Percentiles rank a stretch among this genome's conserved stretches.
Evolutionary conservation across 805 yeast genomes (phyloP).

Genomic region (Spathaspora arborariae): DNA sequence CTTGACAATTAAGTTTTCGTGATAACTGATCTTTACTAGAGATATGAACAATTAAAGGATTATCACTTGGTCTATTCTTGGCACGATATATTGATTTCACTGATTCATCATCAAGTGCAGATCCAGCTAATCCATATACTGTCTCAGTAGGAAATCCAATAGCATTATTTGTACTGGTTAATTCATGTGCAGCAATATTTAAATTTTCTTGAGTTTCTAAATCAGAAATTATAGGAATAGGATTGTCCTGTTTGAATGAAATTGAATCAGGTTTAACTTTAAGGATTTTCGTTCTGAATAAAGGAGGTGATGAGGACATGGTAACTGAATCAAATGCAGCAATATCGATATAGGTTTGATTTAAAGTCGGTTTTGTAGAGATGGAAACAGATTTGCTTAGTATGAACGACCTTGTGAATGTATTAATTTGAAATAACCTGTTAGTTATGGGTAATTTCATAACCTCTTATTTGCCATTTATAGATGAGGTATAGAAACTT

Average conservation of each 20-base stretch:
- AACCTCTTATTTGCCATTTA: background rate
- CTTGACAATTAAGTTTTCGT: slow-evolving; percentile 44
- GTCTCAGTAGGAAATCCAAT: slow-evolving; percentile 98
- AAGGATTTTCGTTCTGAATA: slow-evolving; percentile 36
- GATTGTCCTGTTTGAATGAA: slow-evolving; percentile 40
- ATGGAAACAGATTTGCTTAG: background rate
- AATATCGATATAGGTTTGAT: background rate
- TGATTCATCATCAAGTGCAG: slow-evolving; percentile 68
- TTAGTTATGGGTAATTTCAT: background rate
- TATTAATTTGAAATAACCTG: background rate
- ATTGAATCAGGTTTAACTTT: slow-evolving; percentile 55
- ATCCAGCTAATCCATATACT: slow-evolving; percentile 93
- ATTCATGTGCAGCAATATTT: slow-evolving; percentile 52
- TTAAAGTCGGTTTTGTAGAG: background rate
- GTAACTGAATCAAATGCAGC: background rate
- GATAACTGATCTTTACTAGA: slow-evolving; percentile 72
- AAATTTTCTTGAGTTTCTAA: slow-evolving; percentile 49
- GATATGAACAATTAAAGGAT: slow-evolving; percentile 89
- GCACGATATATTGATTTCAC: slow-evolving; percentile 79
- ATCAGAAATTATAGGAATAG: slow-evolving; percentile 47
- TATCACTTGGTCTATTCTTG: slow-evolving; percentile 92
- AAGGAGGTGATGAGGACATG: background rate
- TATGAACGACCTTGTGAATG: background rate
- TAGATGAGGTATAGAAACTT: background rate
- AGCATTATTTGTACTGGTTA: slow-evolving; percentile 50